These are phyloP conservation scores for Tolypocladium capitatum DNA, from an alignment of 2,329 filamentous ascomycete species.

Conservation along the genomic window DNA sequence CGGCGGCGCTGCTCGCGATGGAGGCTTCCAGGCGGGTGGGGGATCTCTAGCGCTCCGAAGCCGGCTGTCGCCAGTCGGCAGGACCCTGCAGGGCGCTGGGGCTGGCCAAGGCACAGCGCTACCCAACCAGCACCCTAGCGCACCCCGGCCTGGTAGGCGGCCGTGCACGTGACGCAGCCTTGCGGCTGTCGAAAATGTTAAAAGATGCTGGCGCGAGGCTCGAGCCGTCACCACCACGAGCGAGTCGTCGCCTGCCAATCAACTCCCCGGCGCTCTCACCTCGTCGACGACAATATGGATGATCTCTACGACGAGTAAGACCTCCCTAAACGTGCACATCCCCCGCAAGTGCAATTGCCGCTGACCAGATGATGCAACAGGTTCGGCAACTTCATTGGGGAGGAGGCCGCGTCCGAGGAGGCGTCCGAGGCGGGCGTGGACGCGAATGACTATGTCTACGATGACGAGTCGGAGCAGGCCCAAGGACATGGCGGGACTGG, in stretches of 20 bases:
- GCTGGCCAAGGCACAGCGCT: too few species aligned
- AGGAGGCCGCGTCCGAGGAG: constrained; percentile 72
- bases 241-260: constrained; percentile 10
- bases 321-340: background rate
- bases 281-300: constrained; percentile 50
- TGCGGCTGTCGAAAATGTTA: constrained; percentile 8
- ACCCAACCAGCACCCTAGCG: background rate
- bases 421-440: constrained; percentile 68
- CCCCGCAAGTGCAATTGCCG: background rate
- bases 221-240: background rate
- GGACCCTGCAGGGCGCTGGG: background rate
- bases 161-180: background rate
- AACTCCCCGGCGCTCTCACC: constrained; percentile 2
- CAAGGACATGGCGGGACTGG: constrained; percentile 35
- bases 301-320: constrained; percentile 89
- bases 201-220: constrained; percentile 1
- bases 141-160: background rate
- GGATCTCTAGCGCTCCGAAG: background rate
- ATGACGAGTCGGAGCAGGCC: constrained; percentile 58
- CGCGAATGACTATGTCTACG: constrained; percentile 68
- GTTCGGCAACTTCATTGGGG: constrained; percentile 97
- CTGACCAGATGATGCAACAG: constrained; percentile 26
- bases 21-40: too few species aligned
- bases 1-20: too few species aligned
- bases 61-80: background rate